Base-by-base conservation (phyloP, 2,329 filamentous ascomycete species). In the Fusarium fracticaudum region DNA sequence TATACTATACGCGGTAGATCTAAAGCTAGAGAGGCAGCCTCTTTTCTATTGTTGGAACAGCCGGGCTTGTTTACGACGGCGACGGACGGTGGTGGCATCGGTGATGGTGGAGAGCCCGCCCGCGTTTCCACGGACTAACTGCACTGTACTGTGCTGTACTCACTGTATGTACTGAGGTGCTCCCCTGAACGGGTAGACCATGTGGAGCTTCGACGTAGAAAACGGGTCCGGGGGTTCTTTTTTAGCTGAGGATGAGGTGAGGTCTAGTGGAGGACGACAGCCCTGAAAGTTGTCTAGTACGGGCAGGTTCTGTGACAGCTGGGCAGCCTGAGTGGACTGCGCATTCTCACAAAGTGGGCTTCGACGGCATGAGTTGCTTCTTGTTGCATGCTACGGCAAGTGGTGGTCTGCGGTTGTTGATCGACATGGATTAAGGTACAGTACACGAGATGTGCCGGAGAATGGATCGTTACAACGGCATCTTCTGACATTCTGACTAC, bases 181-280 rank as follows among this genome's bases (percentile, higher is more conserved):
- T 73, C 71, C 67, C 71, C 62, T 73, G 62, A 71, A 43, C 47
- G 24, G 55, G 38, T 35, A 51, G 48, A 20, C 48, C 67, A 55
- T 55, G 72, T 74, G 71, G 72, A 57, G 53, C 67, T 55, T 33
- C 26, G 48, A 54, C 29, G 48, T 61, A 43, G 64, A 69, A 72
- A 64, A 48, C 47, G 59, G 69, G 71, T 45, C 71, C 62, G 58
- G 67, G 55, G 71, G 71, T 29, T 35, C 71, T 29, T 58, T 74
- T 69, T 74, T 74, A 74, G 72, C 47, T 74, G 71, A 69, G 38
- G n/a, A 72, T 72, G 67, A 74, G 66, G 70, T 72, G 69, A 73
- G 64, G 64, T 59, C 53, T 58, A 65, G 64, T 70, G 65, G 71
- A 59, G 60, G 59, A 69, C 31, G 38, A 58, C 58, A 67, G 71